Evolutionary conservation across 1,284 basidiomycete genomes (phyloP).

Genomic region (Boletus semigastroideus): DNA sequence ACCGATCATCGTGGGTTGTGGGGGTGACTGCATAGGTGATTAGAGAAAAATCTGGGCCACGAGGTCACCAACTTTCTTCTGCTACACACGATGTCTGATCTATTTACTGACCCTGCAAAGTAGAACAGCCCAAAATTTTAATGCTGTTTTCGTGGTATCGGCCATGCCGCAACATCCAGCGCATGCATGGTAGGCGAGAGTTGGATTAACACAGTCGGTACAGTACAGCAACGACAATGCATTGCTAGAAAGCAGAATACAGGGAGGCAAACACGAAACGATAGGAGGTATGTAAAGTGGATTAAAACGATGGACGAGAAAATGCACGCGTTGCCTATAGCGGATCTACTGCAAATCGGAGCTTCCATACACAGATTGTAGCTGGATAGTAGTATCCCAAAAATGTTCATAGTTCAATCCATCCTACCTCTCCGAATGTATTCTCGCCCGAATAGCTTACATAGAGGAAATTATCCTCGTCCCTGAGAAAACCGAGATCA

Average conservation of each 20-base stretch:
- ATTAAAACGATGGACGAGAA: slow-evolving; percentile 11
- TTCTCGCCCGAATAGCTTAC: slow-evolving; percentile 98
- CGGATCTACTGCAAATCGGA: slow-evolving; percentile 26
- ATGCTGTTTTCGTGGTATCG: no score
- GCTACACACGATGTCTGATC: no score
- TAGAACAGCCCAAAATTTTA: no score
- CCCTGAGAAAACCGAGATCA: slow-evolving; percentile 50
- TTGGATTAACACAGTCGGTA: no score
- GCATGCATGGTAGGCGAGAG: no score
- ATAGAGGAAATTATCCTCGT: slow-evolving; percentile 95
- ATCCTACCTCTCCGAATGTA: slow-evolving; percentile 73
- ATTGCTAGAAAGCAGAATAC: slow-evolving; percentile 28
- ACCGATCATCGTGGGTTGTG: slow-evolving; percentile 38
- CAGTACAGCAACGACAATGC: neutral
- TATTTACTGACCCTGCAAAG: no score
- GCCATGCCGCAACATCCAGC: no score
- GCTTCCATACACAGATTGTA: slow-evolving; percentile 28
- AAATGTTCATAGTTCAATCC: slow-evolving; percentile 45
- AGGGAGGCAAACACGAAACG: slow-evolving; percentile 21
- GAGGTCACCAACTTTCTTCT: no score
- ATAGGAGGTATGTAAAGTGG: slow-evolving; percentile 21
- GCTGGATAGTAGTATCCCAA: slow-evolving; percentile 13
- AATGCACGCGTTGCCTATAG: slow-evolving; percentile 22
- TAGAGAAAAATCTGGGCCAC: neutral
- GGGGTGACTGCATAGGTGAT: neutral